Evolutionary conservation across 176 grass and related monocot species (phyloP).

Genomic region (Eleusine indica): DNA sequence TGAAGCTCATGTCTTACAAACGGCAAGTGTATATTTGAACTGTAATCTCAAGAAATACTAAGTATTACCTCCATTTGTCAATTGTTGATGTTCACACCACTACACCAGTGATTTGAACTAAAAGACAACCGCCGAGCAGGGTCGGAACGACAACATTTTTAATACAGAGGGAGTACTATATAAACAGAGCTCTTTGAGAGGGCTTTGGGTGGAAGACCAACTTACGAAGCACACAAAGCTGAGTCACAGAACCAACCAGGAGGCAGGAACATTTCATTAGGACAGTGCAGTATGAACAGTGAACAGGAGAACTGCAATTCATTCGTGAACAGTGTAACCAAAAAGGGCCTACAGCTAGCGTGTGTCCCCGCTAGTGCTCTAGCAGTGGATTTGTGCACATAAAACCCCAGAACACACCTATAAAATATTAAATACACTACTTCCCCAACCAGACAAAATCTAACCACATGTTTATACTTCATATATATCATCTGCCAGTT

Average conservation of each 20-base stretch:
- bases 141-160: no score
- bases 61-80: no score
- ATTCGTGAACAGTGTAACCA: not conserved
- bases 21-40: not conserved
- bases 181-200: not conserved
- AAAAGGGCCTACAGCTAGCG: slow-evolving; percentile 9
- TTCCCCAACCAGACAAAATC: slow-evolving; percentile 1
- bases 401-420: not conserved
- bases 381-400: not conserved
- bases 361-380: slow-evolving; percentile 22
- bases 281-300: not conserved
- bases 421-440: not conserved
- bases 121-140: no score
- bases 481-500: not conserved
- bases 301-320: not conserved
- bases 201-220: slow-evolving; percentile 12
- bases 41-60: slow-evolving; percentile 2
- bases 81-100: no score
- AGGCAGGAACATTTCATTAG: slow-evolving; percentile 14
- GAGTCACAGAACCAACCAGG: not conserved
- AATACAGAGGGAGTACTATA: not conserved
- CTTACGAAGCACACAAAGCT: not conserved
- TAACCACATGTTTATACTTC: not conserved
- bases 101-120: no score
- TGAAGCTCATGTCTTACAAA: not conserved